Base-by-base conservation (phyloP, 1,139 yeast species). In the Saccharomycopsis hybrid region DNA sequence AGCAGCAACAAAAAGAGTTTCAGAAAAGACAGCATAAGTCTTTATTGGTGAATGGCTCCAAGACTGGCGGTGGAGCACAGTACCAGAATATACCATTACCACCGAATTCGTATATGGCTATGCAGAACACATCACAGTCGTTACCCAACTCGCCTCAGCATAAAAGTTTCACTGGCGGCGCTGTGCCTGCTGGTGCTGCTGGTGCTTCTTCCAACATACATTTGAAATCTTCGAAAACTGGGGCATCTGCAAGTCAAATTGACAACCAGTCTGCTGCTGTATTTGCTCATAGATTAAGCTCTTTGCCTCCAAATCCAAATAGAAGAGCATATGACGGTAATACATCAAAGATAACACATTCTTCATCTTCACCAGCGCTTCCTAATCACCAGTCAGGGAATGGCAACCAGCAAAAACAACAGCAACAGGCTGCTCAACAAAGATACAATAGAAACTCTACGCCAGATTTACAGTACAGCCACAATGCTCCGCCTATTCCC, bases 21-120 rank as follows among this genome's bases (percentile, higher is more conserved):
- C 35, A 40, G 48, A 18, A 42, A 32, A 18, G 18, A 24, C 48
- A 29, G 30, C 49, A 31, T 33, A 31, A 24, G 24, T 42, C 45
- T 5, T 13, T 31, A 7, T 42, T 18, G 18, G 41, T 27, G 24
- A 37, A 27, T 27, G 24, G 41, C 13, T 27, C n/a, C 41, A 37
- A 11, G 24, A 27, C 41, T 18, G 13, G 41, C 24, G 24, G 27
- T 37, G 24, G 9, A 27, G 41, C 41, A 37, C 13, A 11, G 18
- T 18, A 18, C 18, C 18, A 18, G 18, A 18, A 18, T 18, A 18
- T 18, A 18, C 18, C 18, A 36, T 13, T 13, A 5, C 39, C 39
- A 36, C 9, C 9, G 7, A 36, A 36, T 13, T 41, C 44, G 32
- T 7, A 41, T 9, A n/a, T 2, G 11, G n/a, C n/a, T n/a, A 11